A percentile compares a stretch with the other conserved stretches of the same genome.
Evolutionary conservation across 108 stramenopile genomes (phyloP).

Genomic region (Cyclostephanos tholiformis): DNA sequence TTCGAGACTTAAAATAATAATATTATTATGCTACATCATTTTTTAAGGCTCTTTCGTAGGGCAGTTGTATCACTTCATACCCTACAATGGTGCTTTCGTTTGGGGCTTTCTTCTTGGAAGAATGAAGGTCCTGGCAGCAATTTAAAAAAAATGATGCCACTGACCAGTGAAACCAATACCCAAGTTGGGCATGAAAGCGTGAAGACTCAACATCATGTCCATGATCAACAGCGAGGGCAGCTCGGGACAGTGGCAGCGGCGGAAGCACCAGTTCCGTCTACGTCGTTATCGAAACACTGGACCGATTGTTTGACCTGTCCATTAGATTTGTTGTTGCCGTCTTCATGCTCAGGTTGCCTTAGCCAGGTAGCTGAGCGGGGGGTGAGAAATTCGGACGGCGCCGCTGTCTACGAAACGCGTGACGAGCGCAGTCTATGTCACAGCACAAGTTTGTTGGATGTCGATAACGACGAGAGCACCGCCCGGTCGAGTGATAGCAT

Average conservation of each 20-base stretch:
- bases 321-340: constrained; percentile 7
- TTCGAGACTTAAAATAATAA: too few relatives aligned
- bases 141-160: too few relatives aligned
- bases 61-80: too few relatives aligned
- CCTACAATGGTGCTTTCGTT: too few relatives aligned
- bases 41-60: too few relatives aligned
- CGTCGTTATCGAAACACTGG: constrained; percentile 4
- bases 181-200: not conserved
- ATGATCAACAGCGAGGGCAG: too few relatives aligned
- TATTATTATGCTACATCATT: too few relatives aligned
- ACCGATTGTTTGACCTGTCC: not conserved
- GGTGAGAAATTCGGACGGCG: not conserved
- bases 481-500: not conserved
- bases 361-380: not conserved
- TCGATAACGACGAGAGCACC: not conserved
- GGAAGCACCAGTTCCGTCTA: not conserved
- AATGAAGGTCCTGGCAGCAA: not conserved
- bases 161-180: too few relatives aligned
- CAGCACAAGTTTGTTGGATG: not conserved
- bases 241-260: not conserved
- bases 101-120: not conserved
- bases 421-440: not conserved
- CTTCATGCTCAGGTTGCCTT: constrained; percentile 6
- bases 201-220: not conserved
- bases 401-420: not conserved